phyloP scores from a whole-genome alignment of 78 protist species.

The Chrysochromulina parva region DNA sequence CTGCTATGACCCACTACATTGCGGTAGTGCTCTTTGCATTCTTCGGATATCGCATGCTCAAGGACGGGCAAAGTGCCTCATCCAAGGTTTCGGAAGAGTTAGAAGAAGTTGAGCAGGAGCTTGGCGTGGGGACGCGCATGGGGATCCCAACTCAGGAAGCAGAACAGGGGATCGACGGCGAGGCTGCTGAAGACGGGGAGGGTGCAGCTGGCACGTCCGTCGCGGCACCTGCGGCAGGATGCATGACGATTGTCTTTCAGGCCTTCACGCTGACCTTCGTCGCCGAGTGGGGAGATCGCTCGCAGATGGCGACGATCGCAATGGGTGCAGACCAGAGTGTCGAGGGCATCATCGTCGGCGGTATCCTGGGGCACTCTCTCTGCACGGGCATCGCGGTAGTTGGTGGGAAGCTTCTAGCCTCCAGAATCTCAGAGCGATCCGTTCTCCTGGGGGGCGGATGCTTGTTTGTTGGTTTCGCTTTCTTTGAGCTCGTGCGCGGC shows the following conservation, averaged over 20 bases:
- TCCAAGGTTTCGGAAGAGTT: slow-evolving; percentile 15
- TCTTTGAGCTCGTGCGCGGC: neutral
- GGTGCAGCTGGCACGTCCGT: too few species aligned
- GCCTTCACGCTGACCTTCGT: slow-evolving; percentile 77
- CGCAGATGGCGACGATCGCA: slow-evolving; percentile 68
- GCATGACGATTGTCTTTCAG: slow-evolving; percentile 18
- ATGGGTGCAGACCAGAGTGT: slow-evolving; percentile 58
- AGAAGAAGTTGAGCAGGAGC: slow-evolving; percentile 39
- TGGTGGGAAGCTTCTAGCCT: slow-evolving; percentile 62
- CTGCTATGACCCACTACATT: slow-evolving; percentile 51
- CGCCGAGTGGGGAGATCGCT: slow-evolving; percentile 90
- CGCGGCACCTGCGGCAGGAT: neutral
- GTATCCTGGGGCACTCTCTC: slow-evolving; percentile 69
- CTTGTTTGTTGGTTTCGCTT: slow-evolving; percentile 49
- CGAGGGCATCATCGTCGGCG: slow-evolving; percentile 77
- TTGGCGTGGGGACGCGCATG: neutral
- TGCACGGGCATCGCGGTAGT: slow-evolving; percentile 82
- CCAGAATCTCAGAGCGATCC: slow-evolving; percentile 53
- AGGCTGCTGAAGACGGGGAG: too few species aligned
- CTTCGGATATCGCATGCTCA: slow-evolving; percentile 59
- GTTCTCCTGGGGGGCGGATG: slow-evolving; percentile 42
- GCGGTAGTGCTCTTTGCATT: slow-evolving; percentile 59
- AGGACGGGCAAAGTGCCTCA: slow-evolving; percentile 29
- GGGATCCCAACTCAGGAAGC: neutral
- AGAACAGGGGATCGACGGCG: neutral